Evolutionary conservation across 257 asterid species (phyloP).

Genomic region (Oldenlandia corymbosa): DNA sequence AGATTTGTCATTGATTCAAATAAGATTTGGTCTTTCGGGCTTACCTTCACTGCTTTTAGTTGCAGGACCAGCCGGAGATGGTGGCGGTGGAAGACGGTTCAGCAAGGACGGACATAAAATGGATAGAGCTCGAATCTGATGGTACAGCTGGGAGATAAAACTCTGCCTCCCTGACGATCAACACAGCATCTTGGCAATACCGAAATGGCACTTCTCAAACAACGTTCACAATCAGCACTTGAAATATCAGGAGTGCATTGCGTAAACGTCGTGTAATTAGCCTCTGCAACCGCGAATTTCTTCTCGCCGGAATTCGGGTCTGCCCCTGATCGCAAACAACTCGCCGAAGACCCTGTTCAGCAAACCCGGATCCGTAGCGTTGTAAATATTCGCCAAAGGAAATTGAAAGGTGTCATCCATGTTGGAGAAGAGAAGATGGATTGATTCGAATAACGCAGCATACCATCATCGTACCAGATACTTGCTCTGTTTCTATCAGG

Average conservation of each 20-base stretch:
- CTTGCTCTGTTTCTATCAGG: background rate
- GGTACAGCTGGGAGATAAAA: constrained; percentile 15
- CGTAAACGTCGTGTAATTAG: background rate
- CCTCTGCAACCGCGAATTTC: constrained; percentile 4
- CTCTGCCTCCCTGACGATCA: constrained; percentile 11
- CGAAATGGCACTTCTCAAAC: background rate
- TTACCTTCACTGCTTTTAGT: no score
- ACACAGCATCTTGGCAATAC: background rate
- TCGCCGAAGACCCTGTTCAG: background rate
- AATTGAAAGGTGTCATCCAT: no score
- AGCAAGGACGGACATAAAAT: background rate
- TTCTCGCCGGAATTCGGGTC: background rate
- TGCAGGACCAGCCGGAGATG: background rate
- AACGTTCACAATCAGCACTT: background rate
- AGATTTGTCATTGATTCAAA: no score
- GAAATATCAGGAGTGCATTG: constrained; percentile 17
- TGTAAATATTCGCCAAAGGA: no score
- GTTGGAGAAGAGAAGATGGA: constrained; percentile 1
- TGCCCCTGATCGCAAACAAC: background rate
- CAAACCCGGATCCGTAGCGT: background rate
- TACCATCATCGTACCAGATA: constrained; percentile 7
- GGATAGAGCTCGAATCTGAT: constrained; percentile 9
- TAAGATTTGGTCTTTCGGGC: no score
- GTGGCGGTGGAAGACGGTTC: no score
- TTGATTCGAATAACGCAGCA: constrained; percentile 10